These are phyloP conservation scores for Aegilops speltoides DNA, from an alignment of 176 grass and related monocot species.

Conservation along the genomic window DNA sequence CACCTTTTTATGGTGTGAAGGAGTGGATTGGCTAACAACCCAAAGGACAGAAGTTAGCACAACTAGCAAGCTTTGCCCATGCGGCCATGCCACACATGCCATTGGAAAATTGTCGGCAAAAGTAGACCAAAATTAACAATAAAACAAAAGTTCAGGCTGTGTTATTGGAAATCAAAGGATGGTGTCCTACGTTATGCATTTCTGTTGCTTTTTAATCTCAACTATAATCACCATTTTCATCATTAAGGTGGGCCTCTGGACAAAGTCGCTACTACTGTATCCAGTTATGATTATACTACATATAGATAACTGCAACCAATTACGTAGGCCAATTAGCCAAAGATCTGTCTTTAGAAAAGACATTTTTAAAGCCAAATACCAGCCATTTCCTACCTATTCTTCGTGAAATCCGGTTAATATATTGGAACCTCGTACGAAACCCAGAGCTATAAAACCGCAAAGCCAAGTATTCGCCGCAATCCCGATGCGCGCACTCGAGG, in stretches of 20 bases:
- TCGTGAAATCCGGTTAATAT: neutral
- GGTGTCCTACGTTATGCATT: neutral
- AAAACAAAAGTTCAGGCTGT: neutral
- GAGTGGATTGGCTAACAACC: neutral
- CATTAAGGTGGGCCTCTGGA: neutral
- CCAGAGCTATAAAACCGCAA: slow-evolving; percentile 13
- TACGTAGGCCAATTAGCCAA: neutral
- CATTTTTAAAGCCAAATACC: neutral
- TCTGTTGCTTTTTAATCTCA: neutral
- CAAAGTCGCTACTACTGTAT: neutral
- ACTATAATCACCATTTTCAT: neutral
- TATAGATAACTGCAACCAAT: neutral
- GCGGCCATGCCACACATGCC: neutral
- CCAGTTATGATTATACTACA: neutral
- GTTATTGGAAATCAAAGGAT: neutral
- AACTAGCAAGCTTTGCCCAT: neutral
- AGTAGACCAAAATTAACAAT: neutral
- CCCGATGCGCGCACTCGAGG: slow-evolving; percentile 28
- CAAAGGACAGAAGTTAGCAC: neutral
- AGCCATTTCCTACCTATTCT: neutral
- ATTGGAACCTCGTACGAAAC: slow-evolving; percentile 41
- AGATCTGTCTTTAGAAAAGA: neutral
- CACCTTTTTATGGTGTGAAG: neutral
- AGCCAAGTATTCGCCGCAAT: slow-evolving; percentile 42
- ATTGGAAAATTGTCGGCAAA: neutral